These are phyloP conservation scores for Whalleya microplaca DNA, from an alignment of 2,329 filamentous ascomycete genomes.

Conservation along the genomic window DNA sequence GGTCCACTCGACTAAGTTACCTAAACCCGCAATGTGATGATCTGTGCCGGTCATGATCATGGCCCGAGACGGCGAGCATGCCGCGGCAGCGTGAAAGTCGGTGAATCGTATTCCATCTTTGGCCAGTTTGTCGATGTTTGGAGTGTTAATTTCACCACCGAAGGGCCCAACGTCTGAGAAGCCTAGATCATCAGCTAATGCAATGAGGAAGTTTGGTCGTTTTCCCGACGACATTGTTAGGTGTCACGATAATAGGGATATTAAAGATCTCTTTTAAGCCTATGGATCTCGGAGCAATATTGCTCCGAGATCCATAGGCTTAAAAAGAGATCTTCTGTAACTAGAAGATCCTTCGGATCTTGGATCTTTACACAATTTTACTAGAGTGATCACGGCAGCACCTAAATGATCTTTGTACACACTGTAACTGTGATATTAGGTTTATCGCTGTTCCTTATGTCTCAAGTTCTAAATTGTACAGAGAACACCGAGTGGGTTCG, in stretches of 20 bases:
- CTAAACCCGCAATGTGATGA: conserved; percentile 62
- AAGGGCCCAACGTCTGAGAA: conserved; percentile 63
- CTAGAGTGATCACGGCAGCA: too few relatives aligned
- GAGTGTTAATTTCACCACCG: conserved; percentile 63
- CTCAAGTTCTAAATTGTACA: neutral
- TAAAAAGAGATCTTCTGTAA: too few relatives aligned
- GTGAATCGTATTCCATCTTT: conserved; percentile 60
- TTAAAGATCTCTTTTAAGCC: too few relatives aligned
- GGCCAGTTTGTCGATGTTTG: conserved; percentile 59
- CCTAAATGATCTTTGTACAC: too few relatives aligned
- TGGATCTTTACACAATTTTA: too few relatives aligned
- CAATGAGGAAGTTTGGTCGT: conserved; percentile 63
- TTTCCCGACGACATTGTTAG: conserved; percentile 31
- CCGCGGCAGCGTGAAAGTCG: conserved; percentile 67
- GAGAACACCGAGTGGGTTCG: too few relatives aligned
- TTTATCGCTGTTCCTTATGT: neutral
- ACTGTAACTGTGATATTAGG: too few relatives aligned
- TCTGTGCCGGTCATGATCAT: conserved; percentile 71
- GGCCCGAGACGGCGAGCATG: conserved; percentile 66
- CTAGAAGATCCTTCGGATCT: too few relatives aligned
- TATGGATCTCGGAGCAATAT: too few relatives aligned
- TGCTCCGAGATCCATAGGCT: too few relatives aligned
- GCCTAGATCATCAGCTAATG: conserved; percentile 63
- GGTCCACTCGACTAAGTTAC: conserved; percentile 60
- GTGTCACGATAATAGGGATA: too few relatives aligned